Evolutionary conservation across 2,329 filamentous ascomycete species (phyloP), one percentile per base, ranked within the genome.

Genomic region (Endoconidiophora laricicola): DNA sequence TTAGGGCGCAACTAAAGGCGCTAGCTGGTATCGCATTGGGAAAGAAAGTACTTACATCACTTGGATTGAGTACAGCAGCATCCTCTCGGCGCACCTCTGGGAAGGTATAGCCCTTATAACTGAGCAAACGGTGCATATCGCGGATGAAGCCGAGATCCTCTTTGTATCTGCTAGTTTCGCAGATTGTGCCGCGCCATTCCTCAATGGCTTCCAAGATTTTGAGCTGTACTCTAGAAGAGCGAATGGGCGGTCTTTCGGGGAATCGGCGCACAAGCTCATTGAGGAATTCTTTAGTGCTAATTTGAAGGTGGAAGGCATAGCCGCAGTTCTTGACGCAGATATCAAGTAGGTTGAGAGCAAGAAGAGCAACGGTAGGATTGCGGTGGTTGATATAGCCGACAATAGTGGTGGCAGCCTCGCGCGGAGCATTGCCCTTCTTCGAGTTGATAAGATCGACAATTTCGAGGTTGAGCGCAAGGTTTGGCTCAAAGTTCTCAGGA

Each of bases 251-350:
- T 22, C 90, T 77, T 67, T 98, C 91, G 44, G 91, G 91, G 60
- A 98, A 98, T 57, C 91, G 78, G 57, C 91, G 81, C 54, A 98
- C 91, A 54, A 98, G 79, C 69, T 98, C 91, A 67, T 98, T 98
- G 59, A 98, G 79, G 60, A 98, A 98, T 61, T 98, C 91, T 65
- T 98, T 98, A 57, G 91, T 96, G 65, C 85, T 88, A 62, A 98
- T 95, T 66, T 98, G 91, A 52, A 98, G 79, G 62, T 98, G 91
- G 66, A 98, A 98, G 1, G 91, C 88, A 63, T 98, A 98, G 59
- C 91, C 91, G 73, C 91, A 98, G 69, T 98, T 98, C 72, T 98
- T 98, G 66, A 96, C 91, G 66, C 91, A 96, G 56, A 96, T 96
- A 64, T 98, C 91, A 62, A 98, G 84, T 57, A 98, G 78, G 69